Base-by-base conservation (phyloP, 768 basidiomycete genomes). In the Mycena maculata region DNA sequence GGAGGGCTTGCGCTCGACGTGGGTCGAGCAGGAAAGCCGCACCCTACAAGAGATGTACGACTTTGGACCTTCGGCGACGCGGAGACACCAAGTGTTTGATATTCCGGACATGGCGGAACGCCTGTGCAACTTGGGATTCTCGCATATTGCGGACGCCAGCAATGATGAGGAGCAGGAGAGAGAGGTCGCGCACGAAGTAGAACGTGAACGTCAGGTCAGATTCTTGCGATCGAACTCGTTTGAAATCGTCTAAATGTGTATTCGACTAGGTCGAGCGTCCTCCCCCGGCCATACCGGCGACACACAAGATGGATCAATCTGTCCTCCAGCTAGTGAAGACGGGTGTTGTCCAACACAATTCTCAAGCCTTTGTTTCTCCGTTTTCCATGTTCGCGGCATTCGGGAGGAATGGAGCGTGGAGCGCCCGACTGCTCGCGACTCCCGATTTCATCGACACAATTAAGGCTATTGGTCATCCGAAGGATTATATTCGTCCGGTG, bases 101-200 rank as follows among this genome's bases (percentile, higher is more conserved):
- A 60, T 71, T 22, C 52, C 70, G 9, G 42, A 60, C 5, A 71
- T 84, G 33, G 67, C 54, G 1, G 60, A 77, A 20, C 76, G 76
- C 33, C 73, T 76, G 20, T 20, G 47, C 10, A 27, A 63, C 13
- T 74, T 84, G 13, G 81, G 82, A 1, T 25, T 78, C 9, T 50
- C 55, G 13, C 49, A 65, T 1, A 36, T 80, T 6, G 39, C 53
- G 15, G 65, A 73, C n/a, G 64, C 38, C 23, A 69, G 60, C 38
- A 71, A 83, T 72, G 81, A 81, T 30, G 84, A 86, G 68, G 86
- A 87, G 64, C 86, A 87, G 63, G 86, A 87, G 58, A 74, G 85
- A 27, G 85, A 87, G 61, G 74, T 87, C 10, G 65, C 70, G 7
- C 81, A 80, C 22, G 83, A 87, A 69, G 74, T 78, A 5, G 84